Conservation (phyloP, 805 yeast species). For the Saccharomycopsis lassenensis region DNA sequence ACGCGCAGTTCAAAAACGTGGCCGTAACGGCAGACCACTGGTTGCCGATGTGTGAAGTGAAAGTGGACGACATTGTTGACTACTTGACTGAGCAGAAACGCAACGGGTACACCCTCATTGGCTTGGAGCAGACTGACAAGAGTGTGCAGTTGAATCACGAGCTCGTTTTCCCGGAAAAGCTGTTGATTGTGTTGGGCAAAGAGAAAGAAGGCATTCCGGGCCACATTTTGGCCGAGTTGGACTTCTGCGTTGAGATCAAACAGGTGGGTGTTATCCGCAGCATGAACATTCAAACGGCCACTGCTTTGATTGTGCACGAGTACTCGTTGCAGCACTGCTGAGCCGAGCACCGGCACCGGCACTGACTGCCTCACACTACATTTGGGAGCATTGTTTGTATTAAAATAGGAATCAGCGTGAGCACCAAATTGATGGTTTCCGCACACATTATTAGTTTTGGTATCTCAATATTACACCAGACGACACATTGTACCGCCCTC, state of each 20-base stretch:
- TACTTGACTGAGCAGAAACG: constrained; percentile 51
- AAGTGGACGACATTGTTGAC: constrained; percentile 37
- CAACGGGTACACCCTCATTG: constrained; percentile 81
- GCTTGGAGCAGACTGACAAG: constrained; percentile 86
- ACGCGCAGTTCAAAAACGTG: constrained; percentile 69
- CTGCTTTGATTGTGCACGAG: constrained; percentile 90
- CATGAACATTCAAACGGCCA: constrained; percentile 94
- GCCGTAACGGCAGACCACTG: constrained; percentile 92
- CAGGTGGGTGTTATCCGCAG: constrained; percentile 89
- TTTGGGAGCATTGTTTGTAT: too few species aligned
- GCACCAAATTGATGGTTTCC: too few species aligned
- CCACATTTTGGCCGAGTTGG: constrained; percentile 66
- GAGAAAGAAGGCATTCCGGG: constrained; percentile 93
- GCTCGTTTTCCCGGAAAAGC: constrained; percentile 66
- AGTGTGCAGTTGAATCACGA: constrained; percentile 59
- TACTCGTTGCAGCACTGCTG: constrained; percentile 36
- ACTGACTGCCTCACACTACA: too few species aligned
- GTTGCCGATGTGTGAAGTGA: constrained; percentile 88
- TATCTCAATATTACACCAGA: too few species aligned
- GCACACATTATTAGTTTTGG: too few species aligned
- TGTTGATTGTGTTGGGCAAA: constrained; percentile 69
- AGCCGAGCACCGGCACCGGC: too few species aligned
- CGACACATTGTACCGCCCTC: too few species aligned
- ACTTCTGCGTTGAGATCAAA: constrained; percentile 80
- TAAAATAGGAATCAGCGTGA: too few species aligned